phyloP scores from a whole-genome alignment of 441 rosid species.

The Corymbia calophylla region DNA sequence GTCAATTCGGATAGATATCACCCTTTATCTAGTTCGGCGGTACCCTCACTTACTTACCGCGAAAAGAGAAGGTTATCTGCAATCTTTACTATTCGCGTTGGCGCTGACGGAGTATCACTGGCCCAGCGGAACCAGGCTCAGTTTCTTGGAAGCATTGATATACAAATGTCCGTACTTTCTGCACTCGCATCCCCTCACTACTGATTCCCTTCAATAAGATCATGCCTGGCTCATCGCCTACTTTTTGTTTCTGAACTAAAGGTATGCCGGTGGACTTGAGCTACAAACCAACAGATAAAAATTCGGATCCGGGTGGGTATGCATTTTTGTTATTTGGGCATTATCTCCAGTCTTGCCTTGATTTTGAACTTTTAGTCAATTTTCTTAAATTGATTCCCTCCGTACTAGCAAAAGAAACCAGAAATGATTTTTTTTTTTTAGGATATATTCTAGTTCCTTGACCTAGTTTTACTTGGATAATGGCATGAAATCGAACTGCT shows the following conservation, averaged over 20 bases:
- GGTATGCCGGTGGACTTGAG: not conserved
- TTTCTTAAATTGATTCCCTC: not conserved
- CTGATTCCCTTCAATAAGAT: not conserved
- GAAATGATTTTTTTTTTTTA: not conserved
- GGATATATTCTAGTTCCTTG: not conserved
- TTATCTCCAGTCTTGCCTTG: not conserved
- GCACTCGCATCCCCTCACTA: not conserved
- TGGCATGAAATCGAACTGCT: fast-evolving
- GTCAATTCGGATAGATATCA: not conserved
- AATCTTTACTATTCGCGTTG: fast-evolving
- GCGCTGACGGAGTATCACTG: fast-evolving
- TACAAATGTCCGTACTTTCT: not conserved
- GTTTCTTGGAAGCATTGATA: not conserved
- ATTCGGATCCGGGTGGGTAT: not conserved
- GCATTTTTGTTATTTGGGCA: not conserved
- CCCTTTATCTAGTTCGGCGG: not conserved
- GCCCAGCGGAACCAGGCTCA: not conserved
- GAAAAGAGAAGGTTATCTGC: too few relatives aligned
- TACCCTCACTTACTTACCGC: fast-evolving
- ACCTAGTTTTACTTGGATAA: not conserved
- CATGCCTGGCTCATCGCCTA: not conserved
- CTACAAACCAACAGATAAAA: fast-evolving
- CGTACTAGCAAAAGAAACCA: not conserved
- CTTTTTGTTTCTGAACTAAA: not conserved
- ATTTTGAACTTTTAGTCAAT: not conserved